Percentiles rank a stretch among this genome's conserved stretches.
These are phyloP conservation scores for Salix caprea DNA, from an alignment of 345 rosid species.

Conservation along the genomic window DNA sequence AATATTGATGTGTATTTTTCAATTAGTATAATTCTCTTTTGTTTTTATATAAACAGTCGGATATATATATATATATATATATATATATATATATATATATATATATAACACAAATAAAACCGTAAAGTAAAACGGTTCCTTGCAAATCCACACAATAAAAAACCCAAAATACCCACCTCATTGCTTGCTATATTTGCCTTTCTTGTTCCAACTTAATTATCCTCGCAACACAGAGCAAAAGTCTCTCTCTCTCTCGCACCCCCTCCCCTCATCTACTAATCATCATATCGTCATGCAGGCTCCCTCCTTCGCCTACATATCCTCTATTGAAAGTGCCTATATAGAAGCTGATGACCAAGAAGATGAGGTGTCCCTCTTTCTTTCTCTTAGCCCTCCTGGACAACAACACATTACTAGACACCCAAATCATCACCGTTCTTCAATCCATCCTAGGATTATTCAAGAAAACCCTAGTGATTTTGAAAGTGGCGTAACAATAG, in stretches of 20 bases:
- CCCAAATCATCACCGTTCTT: constrained; percentile 18
- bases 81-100: too few species aligned
- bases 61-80: too few species aligned
- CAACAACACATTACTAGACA: constrained; percentile 31
- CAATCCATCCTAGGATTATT: constrained; percentile 7
- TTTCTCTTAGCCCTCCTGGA: constrained; percentile 81
- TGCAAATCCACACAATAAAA: too few species aligned
- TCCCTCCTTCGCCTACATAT: constrained; percentile 35
- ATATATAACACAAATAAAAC: too few species aligned
- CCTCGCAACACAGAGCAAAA: not conserved
- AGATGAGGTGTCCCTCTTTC: constrained; percentile 63
- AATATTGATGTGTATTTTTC: too few species aligned
- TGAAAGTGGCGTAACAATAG: constrained; percentile 53
- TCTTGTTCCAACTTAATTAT: too few species aligned
- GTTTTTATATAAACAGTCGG: too few species aligned
- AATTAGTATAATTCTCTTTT: too few species aligned
- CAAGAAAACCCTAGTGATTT: constrained; percentile 14
- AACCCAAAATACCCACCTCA: too few species aligned
- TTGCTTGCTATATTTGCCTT: too few species aligned
- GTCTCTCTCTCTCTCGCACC: not conserved
- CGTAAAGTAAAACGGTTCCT: too few species aligned
- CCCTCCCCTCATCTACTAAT: constrained; percentile 6
- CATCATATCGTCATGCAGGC: constrained; percentile 40
- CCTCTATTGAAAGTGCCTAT: constrained; percentile 36
- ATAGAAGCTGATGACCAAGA: constrained; percentile 35